A percentile compares a stretch with the other conserved stretches of the same genome.
Conservation (phyloP, 176 grass and related monocot genomes). For the Melocanna baccifera region DNA sequence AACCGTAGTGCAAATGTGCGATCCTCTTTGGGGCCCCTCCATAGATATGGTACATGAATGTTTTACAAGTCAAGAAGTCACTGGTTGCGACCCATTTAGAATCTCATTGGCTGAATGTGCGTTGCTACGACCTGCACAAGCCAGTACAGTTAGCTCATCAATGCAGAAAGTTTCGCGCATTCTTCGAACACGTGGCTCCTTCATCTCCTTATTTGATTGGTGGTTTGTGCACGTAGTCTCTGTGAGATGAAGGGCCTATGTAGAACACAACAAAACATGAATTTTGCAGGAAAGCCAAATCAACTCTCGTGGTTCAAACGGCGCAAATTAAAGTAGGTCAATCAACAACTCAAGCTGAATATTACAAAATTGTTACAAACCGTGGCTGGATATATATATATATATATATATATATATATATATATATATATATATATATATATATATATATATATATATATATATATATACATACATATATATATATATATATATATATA, state of each 20-base stretch:
- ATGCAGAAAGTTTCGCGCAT: background rate
- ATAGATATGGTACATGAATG: background rate
- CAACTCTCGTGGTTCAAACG: background rate
- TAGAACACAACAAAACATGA: no score
- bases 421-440: no score
- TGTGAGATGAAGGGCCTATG: no score
- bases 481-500: no score
- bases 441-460: no score
- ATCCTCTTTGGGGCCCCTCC: background rate
- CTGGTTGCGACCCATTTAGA: background rate
- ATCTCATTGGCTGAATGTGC: background rate
- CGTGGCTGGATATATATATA: background rate
- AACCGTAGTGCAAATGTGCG: background rate
- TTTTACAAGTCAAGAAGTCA: background rate
- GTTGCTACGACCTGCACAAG: background rate
- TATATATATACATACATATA: no score
- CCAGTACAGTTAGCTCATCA: background rate
- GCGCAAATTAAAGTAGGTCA: background rate
- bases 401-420: no score
- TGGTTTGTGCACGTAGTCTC: no score
- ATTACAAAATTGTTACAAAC: background rate
- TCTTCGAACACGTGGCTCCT: background rate
- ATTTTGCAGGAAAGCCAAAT: no score
- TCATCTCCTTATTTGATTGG: no score
- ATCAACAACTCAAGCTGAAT: background rate